Evolutionary conservation across 2,329 filamentous ascomycete species (phyloP).

Genomic region (Colletotrichum spaethianum): DNA sequence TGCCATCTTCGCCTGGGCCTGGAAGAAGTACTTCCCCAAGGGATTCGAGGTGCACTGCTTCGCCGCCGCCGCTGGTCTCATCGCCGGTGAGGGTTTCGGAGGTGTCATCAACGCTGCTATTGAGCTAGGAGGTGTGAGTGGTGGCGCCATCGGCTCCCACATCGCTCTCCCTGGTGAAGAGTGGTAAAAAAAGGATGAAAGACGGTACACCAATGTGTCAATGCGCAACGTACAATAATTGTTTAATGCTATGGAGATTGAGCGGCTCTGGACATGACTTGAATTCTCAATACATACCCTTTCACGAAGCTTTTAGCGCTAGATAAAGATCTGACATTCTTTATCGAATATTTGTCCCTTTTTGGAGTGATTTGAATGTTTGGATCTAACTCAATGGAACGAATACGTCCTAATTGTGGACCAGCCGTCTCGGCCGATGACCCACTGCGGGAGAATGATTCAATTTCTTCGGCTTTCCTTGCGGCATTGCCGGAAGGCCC

Average conservation of each 20-base stretch:
- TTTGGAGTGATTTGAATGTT: not conserved
- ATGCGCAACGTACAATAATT: conserved; percentile 1
- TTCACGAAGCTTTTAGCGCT: not conserved
- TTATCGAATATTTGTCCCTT: not conserved
- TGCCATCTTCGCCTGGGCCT: conserved; percentile 65
- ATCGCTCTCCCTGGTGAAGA: conserved; percentile 40
- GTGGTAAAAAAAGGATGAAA: not conserved
- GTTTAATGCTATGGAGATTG: not conserved
- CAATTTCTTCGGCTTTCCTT: not conserved
- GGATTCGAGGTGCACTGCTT: conserved; percentile 70
- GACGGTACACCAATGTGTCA: not conserved
- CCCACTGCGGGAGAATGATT: not conserved
- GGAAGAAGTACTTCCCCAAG: conserved; percentile 65
- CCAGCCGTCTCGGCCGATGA: not conserved
- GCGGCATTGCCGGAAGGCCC: not conserved
- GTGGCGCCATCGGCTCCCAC: conserved; percentile 24
- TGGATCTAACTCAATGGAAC: not conserved
- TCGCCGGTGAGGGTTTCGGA: conserved; percentile 75
- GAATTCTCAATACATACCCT: conserved; percentile 1
- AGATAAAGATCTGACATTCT: not conserved
- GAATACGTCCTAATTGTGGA: not conserved
- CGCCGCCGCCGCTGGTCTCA: conserved; percentile 72
- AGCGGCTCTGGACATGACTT: not conserved
- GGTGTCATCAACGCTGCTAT: conserved; percentile 71
- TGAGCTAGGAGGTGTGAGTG: conserved; percentile 50